These are phyloP conservation scores for Neopestalotiopsis sp. DNA, from an alignment of 2,329 filamentous ascomycete genomes.

Conservation along the genomic window DNA sequence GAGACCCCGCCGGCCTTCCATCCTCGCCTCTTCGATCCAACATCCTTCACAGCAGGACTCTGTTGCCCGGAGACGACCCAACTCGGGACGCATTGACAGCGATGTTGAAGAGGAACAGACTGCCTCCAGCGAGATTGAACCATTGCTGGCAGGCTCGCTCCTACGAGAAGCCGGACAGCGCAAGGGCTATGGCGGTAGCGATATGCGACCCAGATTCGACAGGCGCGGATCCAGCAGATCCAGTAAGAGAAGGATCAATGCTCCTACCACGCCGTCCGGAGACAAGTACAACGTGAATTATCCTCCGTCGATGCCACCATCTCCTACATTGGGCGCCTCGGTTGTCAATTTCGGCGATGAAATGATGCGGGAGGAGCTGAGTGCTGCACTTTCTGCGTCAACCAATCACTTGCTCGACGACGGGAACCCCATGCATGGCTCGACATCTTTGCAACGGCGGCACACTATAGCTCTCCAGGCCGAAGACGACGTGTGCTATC, in stretches of 20 bases:
- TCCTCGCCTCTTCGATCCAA: slow-evolving; percentile 43
- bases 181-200: slow-evolving; percentile 49
- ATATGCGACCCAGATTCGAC: slow-evolving; percentile 44
- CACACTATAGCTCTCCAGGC: slow-evolving; percentile 68
- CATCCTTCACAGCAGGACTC: slow-evolving; percentile 18
- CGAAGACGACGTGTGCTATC: slow-evolving; percentile 92
- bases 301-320: slow-evolving; percentile 70
- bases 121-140: slow-evolving; percentile 55
- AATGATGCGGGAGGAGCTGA: slow-evolving; percentile 72
- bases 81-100: slow-evolving; percentile 8
- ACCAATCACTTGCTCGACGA: slow-evolving; percentile 23
- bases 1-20: slow-evolving; percentile 67
- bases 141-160: slow-evolving; percentile 52
- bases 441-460: slow-evolving; percentile 49
- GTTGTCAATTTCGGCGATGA: slow-evolving; percentile 70
- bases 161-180: slow-evolving; percentile 39
- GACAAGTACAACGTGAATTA: slow-evolving; percentile 71
- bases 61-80: neutral
- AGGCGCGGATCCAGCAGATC: slow-evolving; percentile 57
- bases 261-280: slow-evolving; percentile 35
- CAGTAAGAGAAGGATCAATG: slow-evolving; percentile 44
- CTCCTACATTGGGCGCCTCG: slow-evolving; percentile 57
- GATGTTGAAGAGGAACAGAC: slow-evolving; percentile 54
- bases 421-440: slow-evolving; percentile 33
- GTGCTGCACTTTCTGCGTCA: slow-evolving; percentile 34